A percentile compares a stretch with the other conserved stretches of the same genome.
These are phyloP conservation scores for Rhizopogon roseolus DNA, from an alignment of 768 basidiomycete genomes.

Conservation along the genomic window DNA sequence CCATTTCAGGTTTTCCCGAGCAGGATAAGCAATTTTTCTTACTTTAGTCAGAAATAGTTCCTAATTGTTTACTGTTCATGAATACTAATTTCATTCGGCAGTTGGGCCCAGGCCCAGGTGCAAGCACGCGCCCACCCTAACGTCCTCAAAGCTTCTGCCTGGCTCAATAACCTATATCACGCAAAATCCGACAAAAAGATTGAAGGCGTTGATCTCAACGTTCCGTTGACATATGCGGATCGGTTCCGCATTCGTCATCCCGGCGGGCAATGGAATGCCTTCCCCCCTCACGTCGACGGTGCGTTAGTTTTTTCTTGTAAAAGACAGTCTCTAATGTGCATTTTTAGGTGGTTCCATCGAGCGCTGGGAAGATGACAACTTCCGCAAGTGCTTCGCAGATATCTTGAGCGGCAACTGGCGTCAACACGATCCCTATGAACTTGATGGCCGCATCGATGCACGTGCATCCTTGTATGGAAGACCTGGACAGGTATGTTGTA, in stretches of 20 bases:
- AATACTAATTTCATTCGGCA: constrained; percentile 7
- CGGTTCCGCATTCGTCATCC: constrained; percentile 71
- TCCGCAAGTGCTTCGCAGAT: constrained; percentile 54
- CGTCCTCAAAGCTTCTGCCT: constrained; percentile 48
- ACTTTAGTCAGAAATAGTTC: constrained; percentile 48
- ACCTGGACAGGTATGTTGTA: constrained; percentile 38
- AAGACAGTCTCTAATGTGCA: not conserved
- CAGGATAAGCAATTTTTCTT: constrained; percentile 70
- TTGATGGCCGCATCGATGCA: constrained; percentile 55
- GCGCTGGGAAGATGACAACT: constrained; percentile 62
- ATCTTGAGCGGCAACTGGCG: constrained; percentile 62
- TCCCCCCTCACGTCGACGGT: constrained; percentile 52
- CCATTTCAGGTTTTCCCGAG: constrained; percentile 42
- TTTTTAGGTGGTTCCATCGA: constrained; percentile 66
- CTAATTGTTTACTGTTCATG: not conserved
- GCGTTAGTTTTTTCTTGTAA: constrained; percentile 23
- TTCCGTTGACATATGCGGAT: constrained; percentile 68
- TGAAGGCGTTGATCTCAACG: constrained; percentile 55
- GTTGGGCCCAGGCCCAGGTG: constrained; percentile 55
- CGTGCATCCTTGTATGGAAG: constrained; percentile 59
- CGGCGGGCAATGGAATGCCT: constrained; percentile 48
- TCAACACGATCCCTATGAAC: constrained; percentile 61
- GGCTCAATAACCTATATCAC: constrained; percentile 65
- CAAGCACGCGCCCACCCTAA: constrained; percentile 66
- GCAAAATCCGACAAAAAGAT: constrained; percentile 29